A percentile compares a stretch with the other conserved stretches of the same genome.
phyloP scores from a whole-genome alignment of 2,329 filamentous ascomycete genomes.

The Raffaelea arxii region DNA sequence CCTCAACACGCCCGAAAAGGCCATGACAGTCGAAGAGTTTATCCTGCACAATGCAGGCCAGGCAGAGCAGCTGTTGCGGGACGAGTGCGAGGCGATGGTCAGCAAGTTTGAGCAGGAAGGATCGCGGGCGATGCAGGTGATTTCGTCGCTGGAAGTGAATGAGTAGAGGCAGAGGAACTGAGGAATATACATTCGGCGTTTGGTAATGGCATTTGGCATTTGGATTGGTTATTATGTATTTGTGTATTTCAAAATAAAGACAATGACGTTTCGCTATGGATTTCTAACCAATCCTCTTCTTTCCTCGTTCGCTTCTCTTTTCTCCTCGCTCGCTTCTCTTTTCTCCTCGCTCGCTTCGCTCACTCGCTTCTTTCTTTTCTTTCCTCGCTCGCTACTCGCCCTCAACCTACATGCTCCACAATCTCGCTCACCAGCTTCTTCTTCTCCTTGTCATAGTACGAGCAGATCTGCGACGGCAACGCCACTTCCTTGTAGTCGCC shows the following conservation, averaged over 20 bases:
- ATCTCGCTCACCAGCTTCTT: slow-evolving; percentile 83
- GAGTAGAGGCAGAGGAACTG: slow-evolving; percentile 2
- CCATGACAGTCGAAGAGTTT: slow-evolving; percentile 93
- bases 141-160: slow-evolving; percentile 62
- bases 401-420: slow-evolving; percentile 79
- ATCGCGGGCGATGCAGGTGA: slow-evolving; percentile 60
- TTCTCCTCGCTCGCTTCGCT: not conserved
- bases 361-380: not conserved
- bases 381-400: not conserved
- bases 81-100: slow-evolving; percentile 77
- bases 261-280: not conserved
- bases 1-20: slow-evolving; percentile 67
- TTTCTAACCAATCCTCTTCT: not conserved
- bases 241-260: no score
- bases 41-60: slow-evolving; percentile 70
- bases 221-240: no score
- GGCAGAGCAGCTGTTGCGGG: slow-evolving; percentile 69
- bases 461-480: slow-evolving; percentile 80
- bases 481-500: slow-evolving; percentile 83
- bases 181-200: no score
- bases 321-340: not conserved
- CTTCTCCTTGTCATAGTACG: slow-evolving; percentile 58
- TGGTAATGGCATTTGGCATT: no score
- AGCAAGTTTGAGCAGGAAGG: slow-evolving; percentile 77
- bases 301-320: not conserved